Percentiles rank a stretch among this genome's conserved stretches.
These are phyloP conservation scores for Trichoderma brevicompactum DNA, from an alignment of 2,329 filamentous ascomycete genomes.

Conservation along the genomic window DNA sequence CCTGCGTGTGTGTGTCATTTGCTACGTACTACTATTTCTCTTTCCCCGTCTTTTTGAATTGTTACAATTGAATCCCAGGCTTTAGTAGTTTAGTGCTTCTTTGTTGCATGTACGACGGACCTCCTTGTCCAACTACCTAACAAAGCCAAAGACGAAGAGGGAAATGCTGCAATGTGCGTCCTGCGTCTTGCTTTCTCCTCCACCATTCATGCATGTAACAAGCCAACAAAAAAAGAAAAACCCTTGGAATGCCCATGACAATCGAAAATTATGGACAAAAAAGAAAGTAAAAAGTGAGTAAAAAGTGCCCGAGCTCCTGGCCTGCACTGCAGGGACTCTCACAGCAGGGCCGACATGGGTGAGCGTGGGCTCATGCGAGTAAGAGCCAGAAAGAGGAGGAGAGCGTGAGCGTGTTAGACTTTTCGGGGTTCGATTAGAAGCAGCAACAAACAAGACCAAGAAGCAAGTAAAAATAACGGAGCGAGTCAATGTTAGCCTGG, in stretches of 20 bases:
- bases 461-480: too few species aligned
- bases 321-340: too few species aligned
- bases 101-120: not conserved
- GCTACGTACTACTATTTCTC: not conserved
- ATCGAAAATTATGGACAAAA: too few species aligned
- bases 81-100: too few species aligned
- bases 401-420: constrained; percentile 12
- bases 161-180: not conserved
- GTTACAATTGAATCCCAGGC: too few species aligned
- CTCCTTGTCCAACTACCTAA: not conserved
- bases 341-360: too few species aligned
- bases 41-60: not conserved
- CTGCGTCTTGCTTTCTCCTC: not conserved
- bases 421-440: not conserved
- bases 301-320: too few species aligned
- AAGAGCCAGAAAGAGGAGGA: constrained; percentile 1
- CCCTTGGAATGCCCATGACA: too few species aligned
- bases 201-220: not conserved
- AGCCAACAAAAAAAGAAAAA: not conserved
- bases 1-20: not conserved
- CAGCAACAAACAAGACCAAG: too few species aligned
- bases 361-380: constrained; percentile 26
- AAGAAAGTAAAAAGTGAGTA: not conserved
- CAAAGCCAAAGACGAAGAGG: not conserved
- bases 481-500: too few species aligned